Conservation (phyloP, 176 grass and related monocot genomes). For the Aegilops sharonensis region DNA sequence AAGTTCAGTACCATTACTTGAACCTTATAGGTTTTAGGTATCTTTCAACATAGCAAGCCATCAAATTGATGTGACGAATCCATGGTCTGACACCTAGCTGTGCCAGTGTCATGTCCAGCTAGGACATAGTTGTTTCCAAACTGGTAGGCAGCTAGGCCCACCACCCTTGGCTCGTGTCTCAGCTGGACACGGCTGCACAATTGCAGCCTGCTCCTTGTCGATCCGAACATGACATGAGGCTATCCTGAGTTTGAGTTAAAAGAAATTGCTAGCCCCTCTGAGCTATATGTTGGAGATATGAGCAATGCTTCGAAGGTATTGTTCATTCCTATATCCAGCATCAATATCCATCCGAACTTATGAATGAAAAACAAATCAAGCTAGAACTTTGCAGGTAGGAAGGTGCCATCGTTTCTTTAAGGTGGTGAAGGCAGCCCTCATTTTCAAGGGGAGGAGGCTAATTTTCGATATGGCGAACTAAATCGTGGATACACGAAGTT, state of each 20-base stretch:
- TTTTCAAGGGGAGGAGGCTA: no score
- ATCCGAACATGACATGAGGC: neutral
- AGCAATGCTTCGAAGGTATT: no score
- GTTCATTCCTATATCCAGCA: no score
- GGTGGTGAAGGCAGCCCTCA: no score
- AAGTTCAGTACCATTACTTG: neutral
- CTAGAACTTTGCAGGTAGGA: no score
- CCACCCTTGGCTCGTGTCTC: neutral
- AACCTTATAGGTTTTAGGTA: neutral
- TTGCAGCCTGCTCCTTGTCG: neutral
- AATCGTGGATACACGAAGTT: no score
- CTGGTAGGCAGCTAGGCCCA: neutral
- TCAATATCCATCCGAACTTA: no score
- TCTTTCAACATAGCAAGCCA: neutral
- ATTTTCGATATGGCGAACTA: no score
- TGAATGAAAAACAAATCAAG: no score
- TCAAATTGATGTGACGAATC: neutral
- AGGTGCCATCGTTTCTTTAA: no score
- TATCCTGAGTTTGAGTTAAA: conserved; percentile 4
- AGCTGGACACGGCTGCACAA: neutral
- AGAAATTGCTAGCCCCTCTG: neutral
- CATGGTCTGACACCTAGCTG: neutral
- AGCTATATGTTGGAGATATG: neutral
- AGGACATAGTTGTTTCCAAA: neutral
- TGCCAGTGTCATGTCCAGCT: neutral